Evolutionary conservation across 129 eudicot species (phyloP), one percentile per base, ranked within the genome.

Genomic region (Artemisia annua): DNA sequence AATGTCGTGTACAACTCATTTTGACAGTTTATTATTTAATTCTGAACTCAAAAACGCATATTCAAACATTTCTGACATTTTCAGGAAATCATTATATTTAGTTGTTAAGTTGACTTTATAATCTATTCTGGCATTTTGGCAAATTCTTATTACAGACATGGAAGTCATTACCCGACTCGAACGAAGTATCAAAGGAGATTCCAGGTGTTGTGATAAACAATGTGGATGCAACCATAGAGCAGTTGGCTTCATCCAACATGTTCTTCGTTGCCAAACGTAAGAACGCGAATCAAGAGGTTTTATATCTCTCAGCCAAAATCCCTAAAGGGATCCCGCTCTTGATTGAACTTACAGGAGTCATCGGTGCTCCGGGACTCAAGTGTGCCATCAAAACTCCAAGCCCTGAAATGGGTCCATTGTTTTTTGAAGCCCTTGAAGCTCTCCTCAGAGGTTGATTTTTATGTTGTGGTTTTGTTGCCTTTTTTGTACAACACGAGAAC

Each of bases 141-240:
- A 39, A 9, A 39, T 6, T 68, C 15, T 35, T 20, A 49, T 68
- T 75, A 67, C 87, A 94, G 97, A 90, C 97, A 52, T 94, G 99
- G 99, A 94, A 90, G 78, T 94, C 97, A 19, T 72, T 94, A 26
- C 99, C 99, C 9, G 99, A 94, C 83, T 82, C 99, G 30, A 90
- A 88, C 7, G 99, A 94, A 82, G 87, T 90, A 12, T 81, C 84
- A 3, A 94, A 53, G 81, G 97, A 90, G 18, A 83, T 90, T 30
- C 85, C 91, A 11, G 84, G 88, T 14, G 50, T 83, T 15, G 88
- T 81, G 54, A 67, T 88, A 68, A 84, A 83, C 66, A 83, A 86
- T n/a, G 79, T 90, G 65, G 99, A 94, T 49, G 77, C 89, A 53
- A 88, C 93, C 17, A 72, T 88, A 17, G 99, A 90, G 75, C 85